phyloP scores from a whole-genome alignment of 1,284 basidiomycete species.

The Sanghuangporus sanghuang region DNA sequence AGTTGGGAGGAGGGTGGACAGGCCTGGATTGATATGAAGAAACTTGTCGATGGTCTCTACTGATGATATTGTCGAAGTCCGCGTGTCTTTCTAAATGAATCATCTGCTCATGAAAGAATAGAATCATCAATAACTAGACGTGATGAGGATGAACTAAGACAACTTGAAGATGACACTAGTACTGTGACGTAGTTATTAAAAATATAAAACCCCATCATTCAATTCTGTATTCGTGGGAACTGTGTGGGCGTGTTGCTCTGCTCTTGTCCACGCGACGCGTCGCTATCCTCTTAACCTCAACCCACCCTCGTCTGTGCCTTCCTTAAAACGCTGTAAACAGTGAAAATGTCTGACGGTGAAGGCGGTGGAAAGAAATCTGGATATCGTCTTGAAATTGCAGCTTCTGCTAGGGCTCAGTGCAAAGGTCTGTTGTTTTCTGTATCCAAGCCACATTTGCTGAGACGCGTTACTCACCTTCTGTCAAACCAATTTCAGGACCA shows the following conservation, averaged over 20 bases:
- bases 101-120: no score
- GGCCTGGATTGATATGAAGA: slow-evolving; percentile 2
- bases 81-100: no score
- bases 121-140: no score
- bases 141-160: no score
- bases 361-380: slow-evolving; percentile 43
- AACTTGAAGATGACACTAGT: no score
- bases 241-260: no score
- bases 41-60: not conserved
- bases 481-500: slow-evolving; percentile 44
- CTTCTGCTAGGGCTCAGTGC: slow-evolving; percentile 68
- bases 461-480: slow-evolving; percentile 24
- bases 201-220: no score
- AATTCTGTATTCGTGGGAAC: no score
- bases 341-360: slow-evolving; percentile 55
- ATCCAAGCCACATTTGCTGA: slow-evolving; percentile 15
- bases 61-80: not conserved
- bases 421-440: slow-evolving; percentile 54
- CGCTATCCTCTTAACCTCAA: not conserved
- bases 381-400: slow-evolving; percentile 76
- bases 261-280: no score
- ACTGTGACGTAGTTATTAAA: no score
- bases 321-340: not conserved
- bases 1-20: slow-evolving; percentile 2
- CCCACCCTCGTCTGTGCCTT: not conserved